These are phyloP conservation scores for Neofusicoccum ribis DNA, from an alignment of 2,329 filamentous ascomycete species.

Conservation along the genomic window DNA sequence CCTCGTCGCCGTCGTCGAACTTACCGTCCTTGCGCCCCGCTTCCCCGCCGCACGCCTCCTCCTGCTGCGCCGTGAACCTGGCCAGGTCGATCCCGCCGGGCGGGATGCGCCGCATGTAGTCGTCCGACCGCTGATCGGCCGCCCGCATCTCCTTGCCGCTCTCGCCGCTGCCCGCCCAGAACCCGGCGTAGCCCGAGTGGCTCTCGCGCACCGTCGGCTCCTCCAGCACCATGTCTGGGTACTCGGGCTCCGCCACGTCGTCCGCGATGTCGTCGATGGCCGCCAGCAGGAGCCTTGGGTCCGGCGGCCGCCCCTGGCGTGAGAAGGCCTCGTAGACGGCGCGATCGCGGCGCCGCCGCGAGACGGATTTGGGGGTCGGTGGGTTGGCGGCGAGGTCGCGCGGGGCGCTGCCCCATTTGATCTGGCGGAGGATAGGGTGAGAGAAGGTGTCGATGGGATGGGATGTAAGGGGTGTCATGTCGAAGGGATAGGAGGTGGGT, in stretches of 20 bases:
- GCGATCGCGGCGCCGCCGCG: slow-evolving; percentile 8
- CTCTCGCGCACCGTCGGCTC: background rate
- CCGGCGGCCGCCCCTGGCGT: background rate
- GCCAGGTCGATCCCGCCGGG: slow-evolving; percentile 9
- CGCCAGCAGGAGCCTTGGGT: background rate
- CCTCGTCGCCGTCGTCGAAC: background rate
- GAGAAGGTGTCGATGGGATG: background rate
- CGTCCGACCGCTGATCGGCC: background rate
- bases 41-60: background rate
- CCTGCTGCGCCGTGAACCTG: slow-evolving; percentile 7
- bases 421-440: background rate
- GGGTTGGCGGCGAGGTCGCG: too few relatives aligned
- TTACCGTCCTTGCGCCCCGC: too few relatives aligned
- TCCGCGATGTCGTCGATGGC: slow-evolving; percentile 16
- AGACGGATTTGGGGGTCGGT: background rate
- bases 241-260: slow-evolving; percentile 6
- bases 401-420: background rate
- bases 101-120: slow-evolving; percentile 7
- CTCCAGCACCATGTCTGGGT: slow-evolving; percentile 19
- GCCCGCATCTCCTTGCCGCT: background rate
- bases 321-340: slow-evolving; percentile 13
- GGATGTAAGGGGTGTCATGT: background rate
- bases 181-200: background rate
- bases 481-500: background rate
- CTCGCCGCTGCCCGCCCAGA: background rate